Evolutionary conservation across 2,329 filamentous ascomycete genomes (phyloP), one percentile per base, ranked within the genome.

Genomic region (Fusarium sp.): DNA sequence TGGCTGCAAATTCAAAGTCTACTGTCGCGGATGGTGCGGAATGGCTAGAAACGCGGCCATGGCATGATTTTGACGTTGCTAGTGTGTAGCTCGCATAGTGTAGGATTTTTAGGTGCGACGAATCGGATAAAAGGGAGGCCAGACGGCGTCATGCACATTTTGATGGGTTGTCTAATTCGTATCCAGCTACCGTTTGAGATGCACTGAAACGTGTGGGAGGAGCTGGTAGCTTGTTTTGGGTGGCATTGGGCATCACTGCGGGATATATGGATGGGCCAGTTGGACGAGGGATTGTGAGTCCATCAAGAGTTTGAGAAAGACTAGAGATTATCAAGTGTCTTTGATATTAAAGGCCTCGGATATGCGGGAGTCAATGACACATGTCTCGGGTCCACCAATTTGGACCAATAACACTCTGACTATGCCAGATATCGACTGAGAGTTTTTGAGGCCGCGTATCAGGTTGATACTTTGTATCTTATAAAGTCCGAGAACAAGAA

Each of bases 121-220:
- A 69, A 69, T 69, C 47, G 64, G 64, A 28, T 25, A 52, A 32
- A 42, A 46, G 32, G 38, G 59, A 46, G 50, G 28, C 59, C 30
- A 69, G 38, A 25, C 38, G 19, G 43, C 40, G 23, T 52, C 38
- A 69, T 64, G 50, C 64, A 38, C 25, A 16, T 30, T 16, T 47
- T 30, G 46, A 53, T 32, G 23, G 33, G 53, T 25, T 25, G 42
- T 57, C 37, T 25, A 19, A 35, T 32, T 18, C 37, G 21, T 33
- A n/a, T n/a, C 43, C 25, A 37, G 35, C 38, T 21, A 38, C n/a
- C 15, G 28, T 33, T 40, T 32, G 10, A 43, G 32, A n/a, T 44
- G 25, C 13, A 19, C 28, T 33, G 32, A 37, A 40, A 28, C 30
- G n/a, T 59, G 38, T 50, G 21, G 9, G 43, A 23, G 21, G 40